phyloP scores from a whole-genome alignment of 2,329 filamentous ascomycete genomes.

The Pseudogymnoascus sp. region DNA sequence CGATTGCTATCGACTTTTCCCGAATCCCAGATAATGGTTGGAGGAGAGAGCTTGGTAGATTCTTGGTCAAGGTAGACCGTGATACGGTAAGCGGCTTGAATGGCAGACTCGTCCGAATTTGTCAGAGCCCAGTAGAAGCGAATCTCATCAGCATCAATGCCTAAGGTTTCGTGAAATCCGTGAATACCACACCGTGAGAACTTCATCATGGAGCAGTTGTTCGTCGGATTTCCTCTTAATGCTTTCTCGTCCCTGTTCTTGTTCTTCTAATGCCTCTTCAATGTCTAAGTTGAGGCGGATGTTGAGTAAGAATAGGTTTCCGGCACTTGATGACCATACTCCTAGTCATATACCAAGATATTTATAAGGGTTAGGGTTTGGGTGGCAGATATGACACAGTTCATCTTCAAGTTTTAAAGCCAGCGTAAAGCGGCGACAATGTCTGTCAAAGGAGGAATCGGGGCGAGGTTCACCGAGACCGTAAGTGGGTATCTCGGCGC shows the following conservation, averaged over 20 bases:
- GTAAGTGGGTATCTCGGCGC: not conserved
- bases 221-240: slow-evolving; percentile 18
- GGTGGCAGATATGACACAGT: not conserved
- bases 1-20: slow-evolving; percentile 16
- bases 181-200: slow-evolving; percentile 31
- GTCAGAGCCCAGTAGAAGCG: slow-evolving; percentile 30
- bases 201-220: slow-evolving; percentile 18
- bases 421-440: not conserved
- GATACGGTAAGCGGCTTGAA: slow-evolving; percentile 28
- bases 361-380: not conserved
- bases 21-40: slow-evolving; percentile 19
- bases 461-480: slow-evolving; percentile 10
- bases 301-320: not conserved
- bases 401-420: slow-evolving; percentile 8
- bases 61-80: slow-evolving; percentile 10
- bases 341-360: not conserved
- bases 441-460: not conserved
- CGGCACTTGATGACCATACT: not conserved
- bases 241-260: slow-evolving; percentile 20
- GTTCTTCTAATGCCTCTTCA: not conserved
- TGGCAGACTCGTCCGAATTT: slow-evolving; percentile 19
- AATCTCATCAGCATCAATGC: slow-evolving; percentile 32
- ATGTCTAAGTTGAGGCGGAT: not conserved
- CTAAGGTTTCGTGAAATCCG: slow-evolving; percentile 31
- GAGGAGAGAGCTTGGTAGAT: not conserved